phyloP scores from a whole-genome alignment of 345 rosid genomes.

The Xanthoceras sorbifolium region DNA sequence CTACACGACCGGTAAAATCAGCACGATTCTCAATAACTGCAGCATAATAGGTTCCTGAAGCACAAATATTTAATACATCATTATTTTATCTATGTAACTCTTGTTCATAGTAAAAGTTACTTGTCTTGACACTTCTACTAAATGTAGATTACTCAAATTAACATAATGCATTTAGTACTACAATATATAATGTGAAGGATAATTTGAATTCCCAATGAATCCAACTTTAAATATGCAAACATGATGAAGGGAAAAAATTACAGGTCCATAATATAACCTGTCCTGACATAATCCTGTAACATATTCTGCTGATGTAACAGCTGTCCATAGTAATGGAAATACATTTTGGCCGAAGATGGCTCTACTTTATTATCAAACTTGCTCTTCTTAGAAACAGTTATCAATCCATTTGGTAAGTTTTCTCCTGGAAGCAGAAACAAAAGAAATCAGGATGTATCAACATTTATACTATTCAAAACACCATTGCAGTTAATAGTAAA shows the following conservation, averaged over 20 bases:
- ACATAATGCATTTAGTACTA: neutral
- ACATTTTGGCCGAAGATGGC: slow-evolving; percentile 94
- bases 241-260: slow-evolving; percentile 12
- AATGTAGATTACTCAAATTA: neutral
- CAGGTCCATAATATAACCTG: slow-evolving; percentile 56
- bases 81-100: slow-evolving; percentile 2
- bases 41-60: slow-evolving; percentile 94
- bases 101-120: neutral
- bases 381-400: slow-evolving; percentile 52
- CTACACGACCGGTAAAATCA: slow-evolving; percentile 88
- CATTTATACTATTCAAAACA: neutral
- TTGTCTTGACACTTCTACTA: neutral
- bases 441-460: slow-evolving; percentile 23
- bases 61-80: slow-evolving; percentile 14
- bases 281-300: slow-evolving; percentile 98
- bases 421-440: slow-evolving; percentile 41
- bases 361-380: slow-evolving; percentile 92
- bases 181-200: neutral
- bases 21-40: slow-evolving; percentile 93
- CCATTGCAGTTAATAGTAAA: neutral
- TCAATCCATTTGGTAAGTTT: slow-evolving; percentile 52
- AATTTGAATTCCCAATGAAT: slow-evolving; percentile 10
- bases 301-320: slow-evolving; percentile 96
- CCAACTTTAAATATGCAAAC: slow-evolving; percentile 1
- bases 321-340: slow-evolving; percentile 97